Percentiles rank a stretch among this genome's conserved stretches.
phyloP scores from a whole-genome alignment of 2,329 filamentous ascomycete genomes.

The Karstenula rhodostoma region DNA sequence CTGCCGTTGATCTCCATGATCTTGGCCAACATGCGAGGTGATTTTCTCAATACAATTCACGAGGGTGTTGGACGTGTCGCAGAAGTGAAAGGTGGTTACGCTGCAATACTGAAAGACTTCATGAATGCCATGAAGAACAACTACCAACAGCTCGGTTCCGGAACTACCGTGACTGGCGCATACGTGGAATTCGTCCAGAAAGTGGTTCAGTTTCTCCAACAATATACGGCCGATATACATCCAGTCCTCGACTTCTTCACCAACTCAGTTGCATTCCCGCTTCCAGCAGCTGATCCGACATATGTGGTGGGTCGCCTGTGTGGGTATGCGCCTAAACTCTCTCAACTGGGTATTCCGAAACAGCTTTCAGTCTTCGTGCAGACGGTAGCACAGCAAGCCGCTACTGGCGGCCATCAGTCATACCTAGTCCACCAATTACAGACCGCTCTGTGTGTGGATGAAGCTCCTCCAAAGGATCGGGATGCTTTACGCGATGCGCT shows the following conservation, averaged over 20 bases:
- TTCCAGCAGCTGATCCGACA: constrained; percentile 66
- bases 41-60: constrained; percentile 48
- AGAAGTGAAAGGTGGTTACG: constrained; percentile 57
- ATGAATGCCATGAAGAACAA: constrained; percentile 70
- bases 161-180: constrained; percentile 54
- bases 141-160: constrained; percentile 61
- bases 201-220: constrained; percentile 66
- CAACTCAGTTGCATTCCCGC: constrained; percentile 66
- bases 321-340: constrained; percentile 64
- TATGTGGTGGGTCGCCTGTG: constrained; percentile 70
- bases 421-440: constrained; percentile 65
- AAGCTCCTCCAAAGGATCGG: constrained; percentile 49
- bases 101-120: constrained; percentile 60
- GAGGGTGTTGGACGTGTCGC: constrained; percentile 41
- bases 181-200: constrained; percentile 70
- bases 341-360: constrained; percentile 58
- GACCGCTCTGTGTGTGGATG: constrained; percentile 58
- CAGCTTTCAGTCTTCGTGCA: constrained; percentile 67
- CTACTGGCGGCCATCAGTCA: constrained; percentile 63
- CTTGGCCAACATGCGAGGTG: constrained; percentile 66
- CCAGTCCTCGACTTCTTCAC: constrained; percentile 67
- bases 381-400: constrained; percentile 65
- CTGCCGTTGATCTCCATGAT: constrained; percentile 64
- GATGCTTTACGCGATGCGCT: constrained; percentile 61
- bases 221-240: constrained; percentile 66